phyloP scores from a whole-genome alignment of 2,329 filamentous ascomycete genomes.

The Emydomyces testavorans region DNA sequence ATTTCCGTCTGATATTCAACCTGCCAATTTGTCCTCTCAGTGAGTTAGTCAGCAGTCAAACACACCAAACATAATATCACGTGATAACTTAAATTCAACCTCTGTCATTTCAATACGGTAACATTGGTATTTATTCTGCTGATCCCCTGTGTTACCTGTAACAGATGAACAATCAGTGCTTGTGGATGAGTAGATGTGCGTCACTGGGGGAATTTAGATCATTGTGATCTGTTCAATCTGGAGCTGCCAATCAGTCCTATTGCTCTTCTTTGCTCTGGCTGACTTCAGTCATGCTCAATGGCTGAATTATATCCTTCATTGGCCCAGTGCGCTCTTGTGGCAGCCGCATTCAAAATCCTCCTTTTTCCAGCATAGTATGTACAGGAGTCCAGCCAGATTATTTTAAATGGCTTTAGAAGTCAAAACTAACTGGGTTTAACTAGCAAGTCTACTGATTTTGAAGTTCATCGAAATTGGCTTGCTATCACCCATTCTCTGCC shows the following conservation, averaged over 20 bases:
- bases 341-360: conserved; percentile 79
- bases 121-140: too few species aligned
- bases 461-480: conserved; percentile 97
- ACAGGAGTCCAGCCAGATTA: too few species aligned
- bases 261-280: too few species aligned
- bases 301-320: conserved; percentile 75
- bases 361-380: conserved; percentile 91
- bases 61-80: conserved; percentile 4
- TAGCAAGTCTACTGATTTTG: conserved; percentile 97
- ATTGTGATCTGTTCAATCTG: too few species aligned
- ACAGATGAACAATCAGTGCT: too few species aligned
- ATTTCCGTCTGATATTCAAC: conserved; percentile 6
- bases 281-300: conserved; percentile 43
- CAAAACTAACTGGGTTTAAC: neutral
- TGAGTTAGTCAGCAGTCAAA: conserved; percentile 10
- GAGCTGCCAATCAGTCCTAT: neutral
- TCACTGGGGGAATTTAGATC: neutral
- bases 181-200: neutral
- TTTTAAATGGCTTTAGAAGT: too few species aligned
- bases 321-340: conserved; percentile 72
- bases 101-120: neutral
- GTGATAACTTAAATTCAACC: neutral
- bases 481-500: conserved; percentile 87
- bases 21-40: conserved; percentile 10
- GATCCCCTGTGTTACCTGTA: too few species aligned